Evolutionary conservation across 345 rosid genomes (phyloP), one percentile per base, ranked within the genome.

Genomic region (Bruguiera sexangula): DNA sequence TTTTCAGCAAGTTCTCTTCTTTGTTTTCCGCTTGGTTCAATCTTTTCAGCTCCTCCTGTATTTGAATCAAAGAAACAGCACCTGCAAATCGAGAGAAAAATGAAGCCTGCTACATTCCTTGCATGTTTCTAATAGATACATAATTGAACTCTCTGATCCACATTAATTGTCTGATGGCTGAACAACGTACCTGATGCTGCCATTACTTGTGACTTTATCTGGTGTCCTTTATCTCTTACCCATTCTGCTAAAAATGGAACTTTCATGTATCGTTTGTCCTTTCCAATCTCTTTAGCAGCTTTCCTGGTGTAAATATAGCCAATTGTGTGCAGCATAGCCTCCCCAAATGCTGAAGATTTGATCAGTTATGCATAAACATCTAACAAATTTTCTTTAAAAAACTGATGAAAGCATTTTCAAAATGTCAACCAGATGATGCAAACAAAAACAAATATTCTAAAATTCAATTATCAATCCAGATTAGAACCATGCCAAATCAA

Each of bases 151-250:
- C 16, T 43, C 50, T 43, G 50, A 43, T 13, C 50, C 50, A 43
- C 5, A 43, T 0, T 18, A 43, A 43, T 43, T 13, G 15, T 13
- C 18, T 11, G 18, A 39, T 15, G 3, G 19, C 50, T 3, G 19
- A 13, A 13, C 50, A 43, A 43, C 50, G 3, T 83, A 95, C 99
- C 97, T 69, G 97, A 88, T 75, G 97, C 99, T 72, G 99, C 96
- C 87, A 86, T 85, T 18, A 92, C 96, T 90, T 95, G 97, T 21
- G 99, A 95, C 72, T 92, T 95, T 52, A 95, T 82, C 51, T 63
- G 78, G 81, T 95, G 99, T 32, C 99, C 97, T 77, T 92, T 95
- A 73, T 88, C 94, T n/a, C 99, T 85, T 58, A 91, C 99, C 99
- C 99, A 95, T 70, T 95, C 98, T 21, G 97, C 98, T 79, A 94